Evolutionary conservation across 139 green algal species (phyloP).

Genomic region (Trebouxia sp.): DNA sequence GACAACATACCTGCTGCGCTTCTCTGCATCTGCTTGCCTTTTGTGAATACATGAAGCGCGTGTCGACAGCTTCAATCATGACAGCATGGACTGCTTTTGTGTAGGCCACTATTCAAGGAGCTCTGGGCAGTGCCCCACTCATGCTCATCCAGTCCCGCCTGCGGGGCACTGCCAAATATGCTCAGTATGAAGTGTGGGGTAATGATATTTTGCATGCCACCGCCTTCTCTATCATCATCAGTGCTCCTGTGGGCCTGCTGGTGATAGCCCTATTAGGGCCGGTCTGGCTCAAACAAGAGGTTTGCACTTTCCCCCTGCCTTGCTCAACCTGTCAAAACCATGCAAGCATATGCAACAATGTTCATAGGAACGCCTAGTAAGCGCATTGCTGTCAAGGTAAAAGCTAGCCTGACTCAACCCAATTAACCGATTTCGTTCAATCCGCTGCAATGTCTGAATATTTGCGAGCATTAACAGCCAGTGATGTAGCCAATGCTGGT

Average conservation of each 20-base stretch:
- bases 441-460: too few species aligned
- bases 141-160: conserved; percentile 22
- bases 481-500: too few species aligned
- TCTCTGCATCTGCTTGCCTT: too few species aligned
- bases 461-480: too few species aligned
- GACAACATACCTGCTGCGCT: too few species aligned
- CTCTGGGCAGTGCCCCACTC: conserved; percentile 34
- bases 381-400: too few species aligned
- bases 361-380: too few species aligned
- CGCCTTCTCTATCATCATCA: conserved; percentile 33
- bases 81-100: too few species aligned
- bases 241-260: conserved; percentile 32
- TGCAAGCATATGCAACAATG: not conserved
- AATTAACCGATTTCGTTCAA: too few species aligned
- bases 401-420: too few species aligned
- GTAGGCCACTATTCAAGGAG: conserved; percentile 55
- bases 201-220: conserved; percentile 29
- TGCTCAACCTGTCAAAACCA: not conserved
- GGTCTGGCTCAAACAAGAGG: conserved; percentile 25
- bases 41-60: too few species aligned
- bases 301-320: not conserved
- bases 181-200: conserved; percentile 34
- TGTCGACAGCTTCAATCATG: too few species aligned
- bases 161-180: conserved; percentile 7
- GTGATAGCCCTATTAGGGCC: conserved; percentile 28